Evolutionary conservation across 352 stramenopile species (phyloP).

Genomic region (Peronospora destructor): DNA sequence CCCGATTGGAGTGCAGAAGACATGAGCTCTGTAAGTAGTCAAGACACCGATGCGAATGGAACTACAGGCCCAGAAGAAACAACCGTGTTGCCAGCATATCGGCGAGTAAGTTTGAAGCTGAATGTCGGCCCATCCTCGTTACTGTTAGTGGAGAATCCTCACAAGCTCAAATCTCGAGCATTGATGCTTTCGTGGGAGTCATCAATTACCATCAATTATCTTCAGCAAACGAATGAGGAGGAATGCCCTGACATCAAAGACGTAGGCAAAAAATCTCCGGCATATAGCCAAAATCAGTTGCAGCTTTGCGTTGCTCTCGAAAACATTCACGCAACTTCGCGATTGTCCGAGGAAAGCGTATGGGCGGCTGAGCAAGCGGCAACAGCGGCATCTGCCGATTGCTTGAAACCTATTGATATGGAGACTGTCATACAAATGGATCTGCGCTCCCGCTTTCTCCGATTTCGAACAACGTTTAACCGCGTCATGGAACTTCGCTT

Average conservation of each 20-base stretch:
- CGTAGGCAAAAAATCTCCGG: conserved; percentile 15
- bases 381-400: conserved; percentile 49
- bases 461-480: conserved; percentile 65
- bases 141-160: conserved; percentile 67
- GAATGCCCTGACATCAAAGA: conserved; percentile 18
- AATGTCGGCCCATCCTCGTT: conserved; percentile 60
- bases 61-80: conserved; percentile 7
- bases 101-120: conserved; percentile 46
- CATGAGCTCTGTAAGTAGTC: conserved; percentile 21
- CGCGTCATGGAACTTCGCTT: conserved; percentile 76
- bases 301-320: conserved; percentile 52
- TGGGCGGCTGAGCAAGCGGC: conserved; percentile 42
- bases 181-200: conserved; percentile 82
- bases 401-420: conserved; percentile 69
- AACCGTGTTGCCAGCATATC: conserved; percentile 27
- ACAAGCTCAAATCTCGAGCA: conserved; percentile 58
- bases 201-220: conserved; percentile 50
- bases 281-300: conserved; percentile 43
- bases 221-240: conserved; percentile 40
- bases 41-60: conserved; percentile 7
- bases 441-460: conserved; percentile 49
- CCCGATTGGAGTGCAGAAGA: conserved; percentile 21
- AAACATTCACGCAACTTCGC: conserved; percentile 70
- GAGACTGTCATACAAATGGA: conserved; percentile 68
- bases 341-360: conserved; percentile 66